Conservation (phyloP, 371 early-diverging fungal species). For the Lichtheimia ramosa region DNA sequence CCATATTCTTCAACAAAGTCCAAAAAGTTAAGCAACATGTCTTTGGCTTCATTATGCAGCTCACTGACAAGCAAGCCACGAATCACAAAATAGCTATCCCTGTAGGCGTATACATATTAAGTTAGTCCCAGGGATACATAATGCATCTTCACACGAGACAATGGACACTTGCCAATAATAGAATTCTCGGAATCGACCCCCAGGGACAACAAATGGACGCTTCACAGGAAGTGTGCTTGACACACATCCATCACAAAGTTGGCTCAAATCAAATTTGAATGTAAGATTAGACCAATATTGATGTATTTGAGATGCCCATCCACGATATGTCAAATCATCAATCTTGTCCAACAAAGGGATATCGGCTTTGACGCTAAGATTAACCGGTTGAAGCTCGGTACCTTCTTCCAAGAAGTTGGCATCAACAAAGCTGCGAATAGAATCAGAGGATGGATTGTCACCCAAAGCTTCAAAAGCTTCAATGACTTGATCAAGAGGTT, state of each 20-base stretch:
- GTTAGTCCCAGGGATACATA: too few relatives aligned
- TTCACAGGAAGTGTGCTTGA: constrained; percentile 55
- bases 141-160: too few relatives aligned
- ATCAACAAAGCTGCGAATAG: constrained; percentile 55
- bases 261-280: constrained; percentile 46
- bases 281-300: constrained; percentile 64
- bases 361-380: neutral
- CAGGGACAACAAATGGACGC: constrained; percentile 83
- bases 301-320: constrained; percentile 54
- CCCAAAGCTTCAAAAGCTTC: constrained; percentile 53
- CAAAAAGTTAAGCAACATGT: constrained; percentile 72
- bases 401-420: constrained; percentile 54
- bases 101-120: constrained; percentile 5
- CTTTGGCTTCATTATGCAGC: constrained; percentile 54
- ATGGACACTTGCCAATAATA: constrained; percentile 75
- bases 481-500: constrained; percentile 55
- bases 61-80: constrained; percentile 76
- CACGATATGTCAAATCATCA: constrained; percentile 45
- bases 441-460: constrained; percentile 37
- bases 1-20: constrained; percentile 72
- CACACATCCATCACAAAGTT: constrained; percentile 55
- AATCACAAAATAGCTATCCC: constrained; percentile 83
- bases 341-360: constrained; percentile 39
- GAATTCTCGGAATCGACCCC: constrained; percentile 88
- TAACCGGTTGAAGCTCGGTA: constrained; percentile 9